Conservation (phyloP, 1,139 yeast genomes). For the Protomyces gravidus region DNA sequence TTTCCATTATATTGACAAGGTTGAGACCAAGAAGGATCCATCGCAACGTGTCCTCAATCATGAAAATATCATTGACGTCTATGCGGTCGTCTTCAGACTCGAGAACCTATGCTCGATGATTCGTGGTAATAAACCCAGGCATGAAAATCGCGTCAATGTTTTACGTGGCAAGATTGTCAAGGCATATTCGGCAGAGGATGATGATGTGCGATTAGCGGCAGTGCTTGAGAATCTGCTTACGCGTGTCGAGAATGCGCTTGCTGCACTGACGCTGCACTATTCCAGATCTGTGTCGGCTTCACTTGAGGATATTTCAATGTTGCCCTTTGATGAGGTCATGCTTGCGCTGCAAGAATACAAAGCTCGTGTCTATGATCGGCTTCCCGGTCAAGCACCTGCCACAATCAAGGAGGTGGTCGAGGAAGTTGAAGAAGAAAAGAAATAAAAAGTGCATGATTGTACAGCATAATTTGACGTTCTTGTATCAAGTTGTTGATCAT, state of each 20-base stretch:
- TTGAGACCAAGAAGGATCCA: neutral
- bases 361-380: neutral
- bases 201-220: conserved; percentile 20
- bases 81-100: conserved; percentile 15
- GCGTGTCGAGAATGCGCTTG: conserved; percentile 23
- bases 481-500: neutral
- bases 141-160: conserved; percentile 20
- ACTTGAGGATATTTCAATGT: neutral
- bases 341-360: neutral
- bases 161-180: conserved; percentile 14
- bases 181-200: conserved; percentile 16
- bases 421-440: neutral
- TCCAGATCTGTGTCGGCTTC: neutral
- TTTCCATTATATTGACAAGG: conserved; percentile 28
- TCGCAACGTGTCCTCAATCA: conserved; percentile 10
- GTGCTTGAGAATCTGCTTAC: conserved; percentile 26
- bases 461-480: neutral
- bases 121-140: conserved; percentile 17
- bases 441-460: neutral
- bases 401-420: neutral
- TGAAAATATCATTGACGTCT: conserved; percentile 16
- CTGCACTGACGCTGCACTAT: conserved; percentile 22
- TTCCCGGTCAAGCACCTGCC: neutral
- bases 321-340: neutral
- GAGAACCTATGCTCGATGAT: conserved; percentile 23